These are phyloP conservation scores for Pseudogymnoascus sp. DNA, from an alignment of 2,329 filamentous ascomycete species.

Conservation along the genomic window DNA sequence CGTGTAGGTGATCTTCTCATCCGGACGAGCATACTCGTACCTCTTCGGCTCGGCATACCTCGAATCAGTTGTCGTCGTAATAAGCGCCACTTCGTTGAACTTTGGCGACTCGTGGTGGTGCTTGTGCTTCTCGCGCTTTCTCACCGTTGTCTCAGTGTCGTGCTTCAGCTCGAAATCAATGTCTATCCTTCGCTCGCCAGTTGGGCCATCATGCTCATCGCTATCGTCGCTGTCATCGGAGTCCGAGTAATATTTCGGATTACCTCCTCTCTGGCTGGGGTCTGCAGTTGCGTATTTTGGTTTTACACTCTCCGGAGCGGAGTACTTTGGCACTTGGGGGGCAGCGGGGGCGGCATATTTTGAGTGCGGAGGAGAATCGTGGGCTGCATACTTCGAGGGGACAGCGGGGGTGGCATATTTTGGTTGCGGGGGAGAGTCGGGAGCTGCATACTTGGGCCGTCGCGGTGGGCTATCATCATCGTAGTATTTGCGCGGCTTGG, in stretches of 20 bases:
- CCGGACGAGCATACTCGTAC: slow-evolving; percentile 34
- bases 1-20: slow-evolving; percentile 30
- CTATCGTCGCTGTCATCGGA: not conserved
- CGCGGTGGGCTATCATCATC: not conserved
- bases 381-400: no score
- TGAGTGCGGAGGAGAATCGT: not conserved
- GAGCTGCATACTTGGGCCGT: slow-evolving; percentile 2
- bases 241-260: slow-evolving; percentile 4
- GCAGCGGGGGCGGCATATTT: not conserved
- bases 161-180: slow-evolving; percentile 1
- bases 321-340: not conserved
- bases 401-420: slow-evolving; percentile 4
- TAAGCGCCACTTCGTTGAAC: not conserved
- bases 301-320: not conserved
- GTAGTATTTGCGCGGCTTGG: slow-evolving; percentile 5
- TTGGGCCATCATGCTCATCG: not conserved
- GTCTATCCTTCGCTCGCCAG: slow-evolving; percentile 3
- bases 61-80: slow-evolving; percentile 3
- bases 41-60: slow-evolving; percentile 27
- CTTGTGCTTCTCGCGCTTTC: slow-evolving; percentile 8
- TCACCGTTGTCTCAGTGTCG: not conserved
- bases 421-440: not conserved
- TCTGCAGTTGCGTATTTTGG: slow-evolving; percentile 9
- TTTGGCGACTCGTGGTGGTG: not conserved
- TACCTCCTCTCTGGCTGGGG: not conserved